Evolutionary conservation across 495 filamentous ascomycete species (phyloP).

Genomic region (Chaetomium fimeti): DNA sequence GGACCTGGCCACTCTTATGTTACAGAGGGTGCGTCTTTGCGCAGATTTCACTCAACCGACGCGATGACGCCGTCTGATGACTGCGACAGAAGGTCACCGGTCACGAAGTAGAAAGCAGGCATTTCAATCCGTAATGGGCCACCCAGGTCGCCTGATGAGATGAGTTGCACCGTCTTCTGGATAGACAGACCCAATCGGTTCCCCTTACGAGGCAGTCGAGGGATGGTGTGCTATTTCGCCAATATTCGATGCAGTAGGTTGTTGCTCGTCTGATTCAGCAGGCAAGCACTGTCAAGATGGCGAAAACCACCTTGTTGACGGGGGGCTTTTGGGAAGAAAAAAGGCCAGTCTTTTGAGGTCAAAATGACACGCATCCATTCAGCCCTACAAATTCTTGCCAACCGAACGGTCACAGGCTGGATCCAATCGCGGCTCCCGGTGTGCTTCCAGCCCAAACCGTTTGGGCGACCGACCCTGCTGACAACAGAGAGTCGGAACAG

Average conservation of each 20-base stretch:
- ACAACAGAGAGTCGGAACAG: neutral
- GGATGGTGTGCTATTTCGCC: neutral
- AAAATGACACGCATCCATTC: constrained; percentile 3
- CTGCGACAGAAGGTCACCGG: neutral
- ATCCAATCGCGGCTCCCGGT: constrained; percentile 4
- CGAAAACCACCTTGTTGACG: neutral
- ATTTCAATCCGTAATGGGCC: neutral
- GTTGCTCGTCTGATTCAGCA: neutral
- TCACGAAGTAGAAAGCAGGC: neutral
- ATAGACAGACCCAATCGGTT: neutral
- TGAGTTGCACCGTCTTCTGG: neutral
- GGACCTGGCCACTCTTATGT: constrained; percentile 2
- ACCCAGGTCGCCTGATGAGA: neutral
- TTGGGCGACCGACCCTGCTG: constrained; percentile 12
- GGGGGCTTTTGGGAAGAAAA: too few relatives aligned
- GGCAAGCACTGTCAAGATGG: neutral
- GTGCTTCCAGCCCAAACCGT: constrained; percentile 7
- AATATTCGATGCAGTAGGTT: neutral
- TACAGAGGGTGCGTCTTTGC: constrained; percentile 1
- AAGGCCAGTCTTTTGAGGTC: neutral
- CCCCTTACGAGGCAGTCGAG: neutral
- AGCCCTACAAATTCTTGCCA: constrained; percentile 4
- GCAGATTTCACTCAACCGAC: constrained; percentile 4
- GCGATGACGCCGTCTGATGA: neutral
- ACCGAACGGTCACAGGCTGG: neutral